phyloP scores from a whole-genome alignment of 495 filamentous ascomycete species.

The Pseudevernia furfuracea region DNA sequence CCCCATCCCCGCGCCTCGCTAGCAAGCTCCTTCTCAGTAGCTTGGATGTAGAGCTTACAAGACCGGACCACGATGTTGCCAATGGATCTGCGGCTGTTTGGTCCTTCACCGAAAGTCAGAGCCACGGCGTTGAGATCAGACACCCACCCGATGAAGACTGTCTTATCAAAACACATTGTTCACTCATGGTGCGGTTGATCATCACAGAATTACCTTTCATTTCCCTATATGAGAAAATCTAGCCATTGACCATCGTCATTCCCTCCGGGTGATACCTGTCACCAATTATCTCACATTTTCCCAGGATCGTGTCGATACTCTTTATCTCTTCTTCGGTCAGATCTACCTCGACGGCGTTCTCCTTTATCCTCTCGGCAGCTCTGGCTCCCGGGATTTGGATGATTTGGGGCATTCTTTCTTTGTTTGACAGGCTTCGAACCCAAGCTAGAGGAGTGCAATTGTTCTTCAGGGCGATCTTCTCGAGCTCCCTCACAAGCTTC shows the following conservation, averaged over 20 bases:
- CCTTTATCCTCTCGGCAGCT: slow-evolving; percentile 40
- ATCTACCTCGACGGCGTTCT: slow-evolving; percentile 31
- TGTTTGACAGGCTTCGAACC: slow-evolving; percentile 24
- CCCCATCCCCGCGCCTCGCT: too few species aligned
- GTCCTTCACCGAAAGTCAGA: too few species aligned
- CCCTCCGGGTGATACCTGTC: slow-evolving; percentile 15
- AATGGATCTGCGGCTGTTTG: too few species aligned
- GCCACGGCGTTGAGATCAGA: too few species aligned
- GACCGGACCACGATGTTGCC: too few species aligned
- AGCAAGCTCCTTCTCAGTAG: too few species aligned
- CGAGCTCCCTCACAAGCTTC: slow-evolving; percentile 57
- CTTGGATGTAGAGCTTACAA: too few species aligned
- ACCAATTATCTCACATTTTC: slow-evolving; percentile 23
- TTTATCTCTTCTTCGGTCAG: slow-evolving; percentile 39
- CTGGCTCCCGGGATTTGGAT: slow-evolving; percentile 79
- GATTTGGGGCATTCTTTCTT: slow-evolving; percentile 58
- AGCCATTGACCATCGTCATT: background rate
- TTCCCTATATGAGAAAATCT: background rate
- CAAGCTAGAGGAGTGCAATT: slow-evolving; percentile 63
- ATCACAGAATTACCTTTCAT: background rate
- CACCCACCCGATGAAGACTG: too few species aligned
- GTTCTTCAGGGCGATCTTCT: slow-evolving; percentile 60
- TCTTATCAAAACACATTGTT: too few species aligned
- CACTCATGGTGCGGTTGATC: background rate
- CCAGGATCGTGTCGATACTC: slow-evolving; percentile 39